These are phyloP conservation scores for Gracilaria gracilis DNA, from an alignment of 23 red algal species.

Conservation along the genomic window DNA sequence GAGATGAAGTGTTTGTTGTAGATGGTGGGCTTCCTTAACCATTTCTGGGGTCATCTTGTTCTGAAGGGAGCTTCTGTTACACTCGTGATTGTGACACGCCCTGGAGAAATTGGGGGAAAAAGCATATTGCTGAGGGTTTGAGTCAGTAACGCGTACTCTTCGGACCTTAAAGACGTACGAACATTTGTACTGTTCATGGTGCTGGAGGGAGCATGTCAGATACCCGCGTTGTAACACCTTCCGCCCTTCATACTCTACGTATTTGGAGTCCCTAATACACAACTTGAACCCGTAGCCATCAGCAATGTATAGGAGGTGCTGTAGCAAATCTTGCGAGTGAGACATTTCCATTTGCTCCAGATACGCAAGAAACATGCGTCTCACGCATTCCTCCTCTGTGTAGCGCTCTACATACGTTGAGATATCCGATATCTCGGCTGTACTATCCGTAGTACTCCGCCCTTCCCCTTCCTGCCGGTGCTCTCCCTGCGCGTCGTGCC, in stretches of 20 bases:
- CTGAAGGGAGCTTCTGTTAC: no score
- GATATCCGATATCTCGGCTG: not conserved
- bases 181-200: not conserved
- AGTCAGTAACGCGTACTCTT: not conserved
- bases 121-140: no score
- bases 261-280: no score
- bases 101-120: no score
- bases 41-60: not conserved
- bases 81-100: no score
- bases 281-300: not conserved
- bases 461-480: no score
- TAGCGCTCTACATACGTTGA: no score
- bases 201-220: not conserved
- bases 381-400: not conserved
- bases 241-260: no score
- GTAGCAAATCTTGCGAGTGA: not conserved
- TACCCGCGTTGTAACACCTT: not conserved
- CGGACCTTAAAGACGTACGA: not conserved
- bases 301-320: not conserved
- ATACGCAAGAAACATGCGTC: not conserved
- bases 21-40: not conserved
- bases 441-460: not conserved
- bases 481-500: no score
- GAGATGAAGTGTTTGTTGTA: not conserved
- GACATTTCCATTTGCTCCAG: not conserved